Conservation (phyloP, 1,284 basidiomycete genomes). For the Wallemia hederae region DNA sequence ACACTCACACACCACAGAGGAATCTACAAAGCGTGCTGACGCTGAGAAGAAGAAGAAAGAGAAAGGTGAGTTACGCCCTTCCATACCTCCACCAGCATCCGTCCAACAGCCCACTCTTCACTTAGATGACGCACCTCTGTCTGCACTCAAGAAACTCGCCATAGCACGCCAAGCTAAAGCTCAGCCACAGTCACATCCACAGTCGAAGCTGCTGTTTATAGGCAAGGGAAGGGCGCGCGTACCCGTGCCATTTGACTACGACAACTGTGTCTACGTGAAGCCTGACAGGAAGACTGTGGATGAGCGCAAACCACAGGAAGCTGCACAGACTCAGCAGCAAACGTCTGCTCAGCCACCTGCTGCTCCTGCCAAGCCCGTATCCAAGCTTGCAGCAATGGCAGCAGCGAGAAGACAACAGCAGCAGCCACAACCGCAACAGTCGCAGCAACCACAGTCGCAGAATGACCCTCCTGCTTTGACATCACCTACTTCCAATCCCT, state of each 20-base stretch:
- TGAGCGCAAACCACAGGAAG: too few species aligned
- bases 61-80: slow-evolving; percentile 36
- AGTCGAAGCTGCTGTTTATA: not conserved
- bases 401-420: slow-evolving; percentile 23
- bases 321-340: too few species aligned
- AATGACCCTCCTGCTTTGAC: slow-evolving; percentile 3
- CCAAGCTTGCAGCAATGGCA: slow-evolving; percentile 38
- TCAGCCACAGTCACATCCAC: not conserved
- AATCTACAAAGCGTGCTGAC: slow-evolving; percentile 4
- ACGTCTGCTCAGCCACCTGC: slow-evolving; percentile 14
- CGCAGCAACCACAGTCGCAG: slow-evolving; percentile 6
- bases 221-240: not conserved
- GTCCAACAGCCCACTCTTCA: slow-evolving; percentile 2
- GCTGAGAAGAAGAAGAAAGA: slow-evolving; percentile 26
- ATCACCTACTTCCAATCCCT: slow-evolving; percentile 2
- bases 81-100: slow-evolving; percentile 3
- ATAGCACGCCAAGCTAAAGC: not conserved
- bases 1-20: slow-evolving; percentile 9
- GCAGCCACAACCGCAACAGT: slow-evolving; percentile 28
- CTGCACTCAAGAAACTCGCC: not conserved
- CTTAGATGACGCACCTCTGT: slow-evolving; percentile 4
- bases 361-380: slow-evolving; percentile 23
- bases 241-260: not conserved
- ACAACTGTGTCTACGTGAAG: not conserved
- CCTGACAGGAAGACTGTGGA: too few species aligned